Conservation (phyloP, 495 filamentous ascomycete species). For the Penicillium riverlandense region DNA sequence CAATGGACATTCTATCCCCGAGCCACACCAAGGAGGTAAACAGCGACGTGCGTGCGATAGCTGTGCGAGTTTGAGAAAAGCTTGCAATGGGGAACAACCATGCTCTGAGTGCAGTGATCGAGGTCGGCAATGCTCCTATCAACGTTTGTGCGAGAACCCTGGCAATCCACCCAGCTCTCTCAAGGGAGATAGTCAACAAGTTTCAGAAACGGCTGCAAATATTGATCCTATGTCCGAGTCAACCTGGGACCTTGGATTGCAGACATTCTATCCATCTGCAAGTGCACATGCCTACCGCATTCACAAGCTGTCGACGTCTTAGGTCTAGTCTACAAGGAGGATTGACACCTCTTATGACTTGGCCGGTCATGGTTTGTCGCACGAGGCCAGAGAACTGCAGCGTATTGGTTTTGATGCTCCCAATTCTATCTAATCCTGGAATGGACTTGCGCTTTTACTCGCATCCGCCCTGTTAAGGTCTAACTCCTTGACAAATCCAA, state of each 20-base stretch:
- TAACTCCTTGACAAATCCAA: too few species aligned
- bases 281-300: too few species aligned
- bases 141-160: slow-evolving; percentile 9
- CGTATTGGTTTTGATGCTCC: too few species aligned
- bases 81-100: slow-evolving; percentile 21
- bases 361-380: too few species aligned
- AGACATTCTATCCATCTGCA: slow-evolving; percentile 16
- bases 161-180: not conserved
- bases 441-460: too few species aligned
- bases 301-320: too few species aligned
- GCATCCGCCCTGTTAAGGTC: too few species aligned
- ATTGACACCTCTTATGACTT: too few species aligned
- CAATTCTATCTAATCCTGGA: too few species aligned
- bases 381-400: too few species aligned
- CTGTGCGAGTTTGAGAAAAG: slow-evolving; percentile 27
- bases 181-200: too few species aligned
- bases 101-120: slow-evolving; percentile 23
- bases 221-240: not conserved
- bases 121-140: slow-evolving; percentile 21
- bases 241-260: slow-evolving; percentile 18
- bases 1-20: slow-evolving; percentile 17
- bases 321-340: too few species aligned
- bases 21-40: slow-evolving; percentile 21
- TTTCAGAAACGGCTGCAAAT: not conserved
- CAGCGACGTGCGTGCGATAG: slow-evolving; percentile 30